Conservation (phyloP, 306 rosid species). For the Ammopiptanthus mongolicus region DNA sequence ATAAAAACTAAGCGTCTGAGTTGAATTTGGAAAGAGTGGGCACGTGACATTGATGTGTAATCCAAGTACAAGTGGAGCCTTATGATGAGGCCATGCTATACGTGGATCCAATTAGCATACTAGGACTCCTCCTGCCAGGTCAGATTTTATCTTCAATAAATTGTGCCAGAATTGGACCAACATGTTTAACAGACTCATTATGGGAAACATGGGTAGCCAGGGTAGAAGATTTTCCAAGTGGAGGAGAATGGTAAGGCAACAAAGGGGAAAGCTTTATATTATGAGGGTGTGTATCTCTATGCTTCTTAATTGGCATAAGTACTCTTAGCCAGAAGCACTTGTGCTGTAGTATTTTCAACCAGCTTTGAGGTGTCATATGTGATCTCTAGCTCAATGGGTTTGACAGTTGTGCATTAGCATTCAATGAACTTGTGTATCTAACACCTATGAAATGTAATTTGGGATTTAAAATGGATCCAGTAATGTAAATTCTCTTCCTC, state of each 20-base stretch:
- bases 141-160: slow-evolving; percentile 26
- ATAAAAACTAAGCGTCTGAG: slow-evolving; percentile 32
- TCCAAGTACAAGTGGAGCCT: slow-evolving; percentile 59
- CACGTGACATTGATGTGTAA: slow-evolving; percentile 48
- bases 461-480: not conserved
- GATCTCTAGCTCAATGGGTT: not conserved
- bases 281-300: slow-evolving; percentile 74
- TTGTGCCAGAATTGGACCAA: slow-evolving; percentile 21
- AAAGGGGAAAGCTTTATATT: slow-evolving; percentile 69
- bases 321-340: slow-evolving; percentile 37
- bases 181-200: not conserved
- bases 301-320: slow-evolving; percentile 76
- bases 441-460: not conserved
- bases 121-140: not conserved
- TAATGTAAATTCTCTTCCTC: not conserved
- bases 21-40: slow-evolving; percentile 30
- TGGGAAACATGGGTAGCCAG: slow-evolving; percentile 37
- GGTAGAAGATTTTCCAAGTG: slow-evolving; percentile 56
- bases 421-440: not conserved
- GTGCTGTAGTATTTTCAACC: not conserved
- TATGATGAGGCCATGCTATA: slow-evolving; percentile 20
- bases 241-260: slow-evolving; percentile 69
- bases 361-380: not conserved
- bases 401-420: not conserved
- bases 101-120: slow-evolving; percentile 15